Evolutionary conservation across 2,329 filamentous ascomycete species (phyloP), one percentile per base, ranked within the genome.

Genomic region (Xylariaceae sp.): DNA sequence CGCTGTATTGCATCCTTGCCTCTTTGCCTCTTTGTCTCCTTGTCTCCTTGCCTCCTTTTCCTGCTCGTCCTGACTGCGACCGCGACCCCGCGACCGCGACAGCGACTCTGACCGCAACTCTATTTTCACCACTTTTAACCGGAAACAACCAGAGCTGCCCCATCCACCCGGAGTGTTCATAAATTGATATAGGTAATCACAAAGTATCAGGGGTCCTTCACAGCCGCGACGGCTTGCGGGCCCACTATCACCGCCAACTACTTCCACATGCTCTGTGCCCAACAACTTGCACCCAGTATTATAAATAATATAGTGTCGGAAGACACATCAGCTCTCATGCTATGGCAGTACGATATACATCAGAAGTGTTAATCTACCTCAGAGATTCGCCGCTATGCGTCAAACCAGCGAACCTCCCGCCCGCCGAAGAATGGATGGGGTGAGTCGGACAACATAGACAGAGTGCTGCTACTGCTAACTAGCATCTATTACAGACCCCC

Each of bases 351-450:
- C 81, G 83, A 76, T 96, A 96, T 72, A 81, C 87, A 58, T 78
- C 82, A 71, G 88, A 92, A 60, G 80, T 88, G 72, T 78, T 97
- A 63, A 76, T 90, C 65, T 79, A 80, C 70, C 77, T 97, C 66
- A 83, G 86, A 72, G 79, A 87, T 56, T 96, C 92, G 60, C 91
- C 91, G 61, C 78, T 96, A 70, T 91, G 91, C 67, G 76, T 80
- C 64, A 95, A 89, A 72, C 92, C 92, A 44, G 76, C 86, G 59
- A 81, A 80, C 60, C 80, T 96, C 43, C 92, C 91, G 61, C 87
- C 90, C 22, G 81, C 87, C 59, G 90, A 95, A 74, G 89, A 95
- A 77, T 97, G 92, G 92, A 95, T 96, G 90, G 91, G 92, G 88
- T 95, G 78, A 68, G 82, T 72, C 46, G 6, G 51, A 51, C 49